Base-by-base conservation (phyloP, 441 rosid species). In the Pelargonium fulgidum region DNA sequence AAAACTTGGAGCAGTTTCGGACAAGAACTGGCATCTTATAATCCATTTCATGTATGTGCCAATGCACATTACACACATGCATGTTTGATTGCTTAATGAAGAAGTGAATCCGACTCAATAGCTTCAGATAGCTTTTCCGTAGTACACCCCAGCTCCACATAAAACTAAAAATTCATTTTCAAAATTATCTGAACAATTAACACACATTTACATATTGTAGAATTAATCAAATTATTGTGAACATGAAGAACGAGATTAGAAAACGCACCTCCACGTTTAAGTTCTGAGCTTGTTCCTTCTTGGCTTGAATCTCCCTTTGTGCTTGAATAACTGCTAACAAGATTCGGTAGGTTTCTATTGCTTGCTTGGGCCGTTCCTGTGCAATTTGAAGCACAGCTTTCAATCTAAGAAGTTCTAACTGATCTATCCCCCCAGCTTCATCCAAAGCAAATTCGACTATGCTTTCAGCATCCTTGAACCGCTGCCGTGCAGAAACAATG, bases 281-380 rank as follows among this genome's bases (percentile, higher is more conserved):
- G 63, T 62, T 64, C 66, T 70, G 68, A 39, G 81, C 75, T 68
- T 78, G 79, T 65, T 72, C 78, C 20, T 73, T 80, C 73, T 77
- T 76, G 42, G 81, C 77, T 61, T 72, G 84, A 73, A 78, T 72
- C 67, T 85, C 92, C 73, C 84, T 85, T 63, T 87, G 92, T 62
- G 85, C 85, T 76, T 87, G 92, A 79, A 92, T 85, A 75, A 83
- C 78, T 70, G 87, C 84, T 13, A 94, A 80, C 81, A 87, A 76
- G 58, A 83, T 72, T 78, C 93, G 86, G 81, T 87, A 90, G 62
- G 98, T 91, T 78, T 89, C 93, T 76, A 94, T 80, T 64, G 98
- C 97, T 82, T 83, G 84, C 82, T 85, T 90, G 73, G 96, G 91
- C 70, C 81, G 90, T 75, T 86, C 87, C 84, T 85, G 89, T 66